A percentile compares a stretch with the other conserved stretches of the same genome.
Conservation (phyloP, 768 basidiomycete species). For the Rubroboletus satanas region DNA sequence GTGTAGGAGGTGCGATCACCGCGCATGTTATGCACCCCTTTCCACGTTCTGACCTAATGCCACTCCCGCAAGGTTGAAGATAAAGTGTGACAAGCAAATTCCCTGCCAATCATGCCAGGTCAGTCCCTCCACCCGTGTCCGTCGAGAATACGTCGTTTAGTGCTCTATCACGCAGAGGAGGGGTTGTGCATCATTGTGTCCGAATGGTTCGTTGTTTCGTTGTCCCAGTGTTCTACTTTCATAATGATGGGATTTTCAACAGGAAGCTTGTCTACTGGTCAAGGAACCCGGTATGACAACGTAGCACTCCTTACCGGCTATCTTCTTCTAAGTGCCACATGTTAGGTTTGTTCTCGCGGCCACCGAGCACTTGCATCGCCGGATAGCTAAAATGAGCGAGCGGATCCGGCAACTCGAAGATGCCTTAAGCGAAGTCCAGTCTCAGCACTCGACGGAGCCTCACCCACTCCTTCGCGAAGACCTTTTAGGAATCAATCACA, state of each 20-base stretch:
- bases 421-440: slow-evolving; percentile 50
- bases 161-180: slow-evolving; percentile 41
- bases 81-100: slow-evolving; percentile 80
- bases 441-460: slow-evolving; percentile 46
- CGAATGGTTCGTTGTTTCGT: slow-evolving; percentile 50
- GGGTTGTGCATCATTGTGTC: slow-evolving; percentile 67
- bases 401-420: slow-evolving; percentile 61
- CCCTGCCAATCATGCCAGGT: slow-evolving; percentile 77
- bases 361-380: slow-evolving; percentile 61
- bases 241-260: not conserved
- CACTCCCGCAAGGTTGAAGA: slow-evolving; percentile 56
- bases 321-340: slow-evolving; percentile 6
- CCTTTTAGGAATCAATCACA: slow-evolving; percentile 34
- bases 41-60: slow-evolving; percentile 22
- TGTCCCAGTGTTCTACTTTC: not conserved
- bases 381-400: slow-evolving; percentile 48
- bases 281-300: slow-evolving; percentile 58
- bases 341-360: slow-evolving; percentile 56
- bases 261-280: slow-evolving; percentile 77
- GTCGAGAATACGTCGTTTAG: not conserved
- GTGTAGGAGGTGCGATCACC: slow-evolving; percentile 72
- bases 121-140: slow-evolving; percentile 12
- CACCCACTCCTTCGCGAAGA: slow-evolving; percentile 62
- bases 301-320: not conserved
- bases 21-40: slow-evolving; percentile 30